Conservation (phyloP, 2,329 filamentous ascomycete species). For the Sclerotiophoma versabilis region DNA sequence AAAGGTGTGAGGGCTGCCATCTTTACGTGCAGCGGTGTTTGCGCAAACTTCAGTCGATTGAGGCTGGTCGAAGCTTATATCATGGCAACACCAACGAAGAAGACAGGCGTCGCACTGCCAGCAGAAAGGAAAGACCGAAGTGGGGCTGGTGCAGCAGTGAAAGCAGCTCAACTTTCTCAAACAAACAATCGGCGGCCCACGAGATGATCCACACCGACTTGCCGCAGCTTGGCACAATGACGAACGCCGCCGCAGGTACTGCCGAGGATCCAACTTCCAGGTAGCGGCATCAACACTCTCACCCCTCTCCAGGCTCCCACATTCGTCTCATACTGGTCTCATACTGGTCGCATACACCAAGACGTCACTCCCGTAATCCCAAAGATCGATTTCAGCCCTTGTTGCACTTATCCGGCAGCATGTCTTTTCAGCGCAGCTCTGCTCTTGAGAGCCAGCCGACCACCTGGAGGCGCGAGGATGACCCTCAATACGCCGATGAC, state of each 20-base stretch:
- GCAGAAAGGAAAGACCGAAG: conserved; percentile 12
- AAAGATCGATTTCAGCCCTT: background rate
- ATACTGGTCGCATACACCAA: conserved; percentile 12
- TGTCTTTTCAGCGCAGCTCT: conserved; percentile 92
- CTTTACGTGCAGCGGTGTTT: conserved; percentile 29
- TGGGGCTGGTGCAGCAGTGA: conserved; percentile 14
- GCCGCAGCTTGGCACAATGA: conserved; percentile 14
- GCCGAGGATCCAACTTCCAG: conserved; percentile 34
- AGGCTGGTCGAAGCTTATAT: conserved; percentile 19
- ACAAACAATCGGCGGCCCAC: conserved; percentile 33
- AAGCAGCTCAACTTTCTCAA: conserved; percentile 29
- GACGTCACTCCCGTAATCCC: background rate
- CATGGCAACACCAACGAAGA: conserved; percentile 28
- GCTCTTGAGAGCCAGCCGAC: conserved; percentile 82
- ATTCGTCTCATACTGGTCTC: background rate
- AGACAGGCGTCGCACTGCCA: conserved; percentile 15
- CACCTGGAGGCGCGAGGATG: conserved; percentile 70
- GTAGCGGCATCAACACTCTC: conserved; percentile 25
- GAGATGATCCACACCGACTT: conserved; percentile 24
- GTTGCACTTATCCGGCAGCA: conserved; percentile 48
- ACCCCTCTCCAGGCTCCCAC: conserved; percentile 14
- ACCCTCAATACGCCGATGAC: conserved; percentile 83
- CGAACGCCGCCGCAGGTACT: conserved; percentile 32
- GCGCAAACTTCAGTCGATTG: background rate
- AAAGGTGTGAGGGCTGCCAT: conserved; percentile 35